Base-by-base conservation (phyloP, 257 asterid genomes). In the Lavandula angustifolia region DNA sequence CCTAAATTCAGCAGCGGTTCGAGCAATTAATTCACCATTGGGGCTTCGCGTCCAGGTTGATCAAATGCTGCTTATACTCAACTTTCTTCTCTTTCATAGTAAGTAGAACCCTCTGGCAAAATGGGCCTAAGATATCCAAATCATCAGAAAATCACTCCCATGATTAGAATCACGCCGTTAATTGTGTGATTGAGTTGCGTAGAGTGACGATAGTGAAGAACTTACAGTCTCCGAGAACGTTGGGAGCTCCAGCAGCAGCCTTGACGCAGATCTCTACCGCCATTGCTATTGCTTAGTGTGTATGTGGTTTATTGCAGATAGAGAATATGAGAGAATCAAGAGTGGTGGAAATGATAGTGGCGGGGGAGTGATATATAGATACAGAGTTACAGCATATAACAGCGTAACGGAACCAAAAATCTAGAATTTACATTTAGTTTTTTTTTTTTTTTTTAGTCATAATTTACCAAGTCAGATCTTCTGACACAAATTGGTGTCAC, bases 81-180 rank as follows among this genome's bases (percentile, higher is more conserved):
- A 84, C 75, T 35, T 85, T 78, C 85, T 90, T 90, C 69, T 77
- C 92, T 72, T 90, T 86, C 83, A 90, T 66, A 32, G 96, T 87
- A 72, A 87, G 16, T 31, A 66, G 52, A 32, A 79, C 90, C 87
- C 97, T 85, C 9, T 85, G 97, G 74, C 82, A 61, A 71, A 90
- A 87, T 9, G 96, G 95, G 67, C 97, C 97, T 87, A 17, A 22
- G 5, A 34, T 35, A 43, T 12, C 37, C 46, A 70, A 77, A 63
- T 9, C 31, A 47, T 29, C 38, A 50, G 9, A 17, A 8, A 16
- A 42, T 6, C 12, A 2, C 9, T 8, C 14, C 8, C 32, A 16
- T 14, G 5, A 40, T 4, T 32, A 22, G n/a, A 17, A 4, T 37
- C n/a, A 9, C 11, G 40, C 13, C 27, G 22, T 38, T 17, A 49